phyloP scores from a whole-genome alignment of 108 stramenopile genomes.

The Cyclostephanos invisitatus region DNA sequence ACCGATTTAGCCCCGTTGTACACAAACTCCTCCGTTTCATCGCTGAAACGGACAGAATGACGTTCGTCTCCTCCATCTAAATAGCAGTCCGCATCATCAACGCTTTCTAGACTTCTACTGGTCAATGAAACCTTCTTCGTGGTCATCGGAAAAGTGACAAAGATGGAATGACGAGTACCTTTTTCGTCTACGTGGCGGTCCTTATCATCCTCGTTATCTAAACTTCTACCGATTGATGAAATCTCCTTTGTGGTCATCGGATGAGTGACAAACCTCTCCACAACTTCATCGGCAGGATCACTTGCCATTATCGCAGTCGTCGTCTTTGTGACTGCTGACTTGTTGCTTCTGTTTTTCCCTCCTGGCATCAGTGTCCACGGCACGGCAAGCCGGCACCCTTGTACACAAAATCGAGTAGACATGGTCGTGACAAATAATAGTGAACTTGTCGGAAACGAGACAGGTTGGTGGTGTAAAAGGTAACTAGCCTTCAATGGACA shows the following conservation, averaged over 20 bases:
- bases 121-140: background rate
- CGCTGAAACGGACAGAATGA: background rate
- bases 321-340: no score
- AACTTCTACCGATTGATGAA: background rate
- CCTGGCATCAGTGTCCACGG: background rate
- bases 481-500: background rate
- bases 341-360: background rate
- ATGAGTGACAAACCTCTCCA: background rate
- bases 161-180: no score
- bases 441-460: no score
- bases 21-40: background rate
- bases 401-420: background rate
- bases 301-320: no score
- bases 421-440: no score
- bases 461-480: background rate
- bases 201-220: background rate
- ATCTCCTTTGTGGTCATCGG: no score
- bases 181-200: background rate
- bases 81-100: background rate
- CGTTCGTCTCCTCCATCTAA: background rate
- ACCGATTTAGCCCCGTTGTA: background rate
- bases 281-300: background rate
- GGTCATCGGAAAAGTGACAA: no score
- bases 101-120: background rate
- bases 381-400: background rate